Conservation (phyloP, 1,284 basidiomycete species). For the Malassezia globosa region DNA sequence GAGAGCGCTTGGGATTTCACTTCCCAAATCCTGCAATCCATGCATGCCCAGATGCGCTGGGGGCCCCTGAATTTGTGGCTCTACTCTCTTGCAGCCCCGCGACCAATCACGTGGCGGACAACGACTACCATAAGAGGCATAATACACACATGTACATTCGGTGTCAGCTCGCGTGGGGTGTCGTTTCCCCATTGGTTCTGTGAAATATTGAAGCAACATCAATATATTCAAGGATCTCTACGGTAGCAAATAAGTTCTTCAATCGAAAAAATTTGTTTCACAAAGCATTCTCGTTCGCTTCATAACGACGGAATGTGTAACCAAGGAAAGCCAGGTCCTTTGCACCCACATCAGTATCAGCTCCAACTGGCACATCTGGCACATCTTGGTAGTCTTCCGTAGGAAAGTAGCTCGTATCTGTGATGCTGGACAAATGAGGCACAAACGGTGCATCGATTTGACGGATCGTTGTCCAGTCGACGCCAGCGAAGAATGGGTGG, state of each 20-base stretch:
- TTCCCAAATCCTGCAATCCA: slow-evolving; percentile 9
- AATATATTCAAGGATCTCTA: no score
- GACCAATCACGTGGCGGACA: slow-evolving; percentile 10
- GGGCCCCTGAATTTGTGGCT: not conserved
- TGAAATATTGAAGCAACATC: no score
- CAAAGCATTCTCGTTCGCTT: slow-evolving; percentile 34
- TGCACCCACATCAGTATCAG: slow-evolving; percentile 35
- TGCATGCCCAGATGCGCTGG: not conserved
- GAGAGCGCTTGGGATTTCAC: not conserved
- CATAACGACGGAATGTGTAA: slow-evolving; percentile 42
- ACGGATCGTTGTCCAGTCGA: slow-evolving; percentile 81
- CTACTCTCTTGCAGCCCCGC: not conserved
- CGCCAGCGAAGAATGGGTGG: slow-evolving; percentile 91
- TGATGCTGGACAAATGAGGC: slow-evolving; percentile 68
- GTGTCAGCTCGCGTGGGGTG: no score
- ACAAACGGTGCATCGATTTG: slow-evolving; percentile 92
- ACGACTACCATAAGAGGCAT: slow-evolving; percentile 11
- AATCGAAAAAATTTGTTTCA: slow-evolving; percentile 11
- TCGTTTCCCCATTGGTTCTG: no score
- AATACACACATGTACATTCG: not conserved
- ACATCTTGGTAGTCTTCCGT: slow-evolving; percentile 85
- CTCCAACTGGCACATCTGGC: slow-evolving; percentile 51
- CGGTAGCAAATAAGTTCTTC: no score
- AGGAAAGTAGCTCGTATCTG: slow-evolving; percentile 93
- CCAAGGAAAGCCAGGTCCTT: slow-evolving; percentile 45